These are phyloP conservation scores for Hypoxylon subgilvum DNA, from an alignment of 495 filamentous ascomycete species.

Conservation along the genomic window DNA sequence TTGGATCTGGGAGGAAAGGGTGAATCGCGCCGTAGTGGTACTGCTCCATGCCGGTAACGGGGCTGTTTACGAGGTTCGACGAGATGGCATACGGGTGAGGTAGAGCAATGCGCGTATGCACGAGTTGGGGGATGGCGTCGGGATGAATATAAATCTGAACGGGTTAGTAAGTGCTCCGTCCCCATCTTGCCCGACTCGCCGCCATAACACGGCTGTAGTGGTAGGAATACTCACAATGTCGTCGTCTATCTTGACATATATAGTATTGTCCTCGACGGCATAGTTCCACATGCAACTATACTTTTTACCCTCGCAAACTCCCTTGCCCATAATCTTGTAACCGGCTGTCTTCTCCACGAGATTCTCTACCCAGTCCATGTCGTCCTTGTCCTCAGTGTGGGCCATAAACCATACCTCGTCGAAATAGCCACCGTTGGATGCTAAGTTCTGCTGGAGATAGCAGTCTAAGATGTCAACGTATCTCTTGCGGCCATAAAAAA, in stretches of 20 bases:
- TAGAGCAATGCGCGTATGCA: constrained; percentile 58
- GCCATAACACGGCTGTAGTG: too few relatives aligned
- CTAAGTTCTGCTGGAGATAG: constrained; percentile 62
- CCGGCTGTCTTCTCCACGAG: constrained; percentile 38
- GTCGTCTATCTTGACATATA: constrained; percentile 64
- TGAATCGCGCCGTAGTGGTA: constrained; percentile 54
- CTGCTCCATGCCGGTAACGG: constrained; percentile 54
- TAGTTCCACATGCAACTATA: constrained; percentile 46
- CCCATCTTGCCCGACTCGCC: not conserved
- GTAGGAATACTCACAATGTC: constrained; percentile 49
- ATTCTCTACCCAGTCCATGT: constrained; percentile 55
- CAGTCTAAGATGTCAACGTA: constrained; percentile 59
- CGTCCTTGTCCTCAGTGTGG: constrained; percentile 51
- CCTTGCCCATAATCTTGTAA: constrained; percentile 36
- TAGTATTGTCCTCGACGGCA: constrained; percentile 45
- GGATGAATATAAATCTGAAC: constrained; percentile 56
- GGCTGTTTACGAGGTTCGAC: constrained; percentile 60
- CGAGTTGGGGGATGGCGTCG: constrained; percentile 58
- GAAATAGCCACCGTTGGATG: constrained; percentile 58
- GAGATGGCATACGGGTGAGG: constrained; percentile 56
- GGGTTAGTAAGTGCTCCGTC: constrained; percentile 25
- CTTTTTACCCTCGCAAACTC: constrained; percentile 38
- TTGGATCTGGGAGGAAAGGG: constrained; percentile 54
- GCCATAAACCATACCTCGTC: constrained; percentile 63
- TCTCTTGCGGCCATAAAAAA: constrained; percentile 54